Percentiles rank a stretch among this genome's conserved stretches.
phyloP scores from a whole-genome alignment of 306 rosid species.

The Rosa persica region DNA sequence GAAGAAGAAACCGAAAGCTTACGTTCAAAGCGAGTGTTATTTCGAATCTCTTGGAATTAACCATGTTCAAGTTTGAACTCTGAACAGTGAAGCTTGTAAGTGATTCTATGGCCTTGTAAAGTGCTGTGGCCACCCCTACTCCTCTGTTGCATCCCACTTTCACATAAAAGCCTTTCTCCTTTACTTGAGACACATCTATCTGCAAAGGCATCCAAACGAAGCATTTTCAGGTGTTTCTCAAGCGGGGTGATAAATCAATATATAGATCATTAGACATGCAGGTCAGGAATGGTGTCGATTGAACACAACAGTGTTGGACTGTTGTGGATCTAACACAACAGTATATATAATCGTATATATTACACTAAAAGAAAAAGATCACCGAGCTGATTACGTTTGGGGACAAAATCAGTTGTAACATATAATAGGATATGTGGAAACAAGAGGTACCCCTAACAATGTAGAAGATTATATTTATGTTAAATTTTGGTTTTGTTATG shows the following conservation, averaged over 20 bases:
- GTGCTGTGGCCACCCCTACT: conserved; percentile 59
- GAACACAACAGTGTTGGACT: too few species aligned
- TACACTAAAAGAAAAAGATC: too few species aligned
- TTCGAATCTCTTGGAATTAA: conserved; percentile 45
- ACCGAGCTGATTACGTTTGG: background rate
- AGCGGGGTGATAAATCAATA: background rate
- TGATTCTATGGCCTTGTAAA: conserved; percentile 77
- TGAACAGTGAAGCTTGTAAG: conserved; percentile 57
- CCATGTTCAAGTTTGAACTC: conserved; percentile 69
- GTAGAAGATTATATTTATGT: too few species aligned
- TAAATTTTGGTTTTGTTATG: too few species aligned
- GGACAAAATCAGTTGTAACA: background rate
- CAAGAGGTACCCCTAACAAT: too few species aligned
- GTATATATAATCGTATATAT: too few species aligned
- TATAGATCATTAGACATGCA: background rate
- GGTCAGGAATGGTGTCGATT: background rate
- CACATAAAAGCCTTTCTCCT: conserved; percentile 72
- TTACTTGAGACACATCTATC: conserved; percentile 84
- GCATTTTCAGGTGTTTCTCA: background rate
- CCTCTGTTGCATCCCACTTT: conserved; percentile 67
- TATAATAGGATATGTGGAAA: too few species aligned
- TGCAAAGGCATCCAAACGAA: conserved; percentile 18
- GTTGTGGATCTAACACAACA: too few species aligned
- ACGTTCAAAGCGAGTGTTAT: conserved; percentile 73
- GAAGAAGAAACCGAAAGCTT: conserved; percentile 1